A percentile compares a stretch with the other conserved stretches of the same genome.
Conservation (phyloP, 164 flowering plant genomes). For the Vitis rupestris region DNA sequence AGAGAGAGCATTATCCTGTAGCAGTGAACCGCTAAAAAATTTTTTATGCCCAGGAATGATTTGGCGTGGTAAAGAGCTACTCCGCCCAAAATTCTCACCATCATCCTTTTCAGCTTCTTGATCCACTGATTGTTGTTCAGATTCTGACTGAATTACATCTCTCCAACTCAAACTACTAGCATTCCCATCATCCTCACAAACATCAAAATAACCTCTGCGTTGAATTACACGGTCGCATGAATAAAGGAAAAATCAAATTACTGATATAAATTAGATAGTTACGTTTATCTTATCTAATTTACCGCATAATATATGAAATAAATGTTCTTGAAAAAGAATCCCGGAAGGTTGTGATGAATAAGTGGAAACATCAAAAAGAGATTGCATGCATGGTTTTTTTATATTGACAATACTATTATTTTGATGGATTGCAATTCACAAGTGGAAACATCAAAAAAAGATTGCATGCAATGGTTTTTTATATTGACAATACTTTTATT, state of each 20-base stretch:
- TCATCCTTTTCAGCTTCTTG: constrained; percentile 38
- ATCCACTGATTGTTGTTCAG: constrained; percentile 32
- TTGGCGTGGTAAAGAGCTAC: constrained; percentile 36
- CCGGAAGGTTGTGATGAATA: not conserved
- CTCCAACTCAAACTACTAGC: constrained; percentile 44
- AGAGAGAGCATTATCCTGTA: constrained; percentile 59
- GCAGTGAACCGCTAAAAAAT: constrained; percentile 60
- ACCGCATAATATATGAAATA: not conserved
- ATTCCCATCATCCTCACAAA: constrained; percentile 61
- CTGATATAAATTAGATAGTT: not conserved
- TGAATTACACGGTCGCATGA: not conserved
- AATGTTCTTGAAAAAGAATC: not conserved
- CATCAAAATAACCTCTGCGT: constrained; percentile 77
- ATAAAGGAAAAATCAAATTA: not conserved
- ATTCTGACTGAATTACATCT: constrained; percentile 29
- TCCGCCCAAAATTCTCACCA: constrained; percentile 43
- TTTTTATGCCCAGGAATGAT: constrained; percentile 38
- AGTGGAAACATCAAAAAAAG: not conserved
- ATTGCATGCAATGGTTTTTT: not conserved
- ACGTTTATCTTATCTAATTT: too few relatives aligned
- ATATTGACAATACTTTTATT: not conserved
- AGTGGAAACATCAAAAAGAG: not conserved
- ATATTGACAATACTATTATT: not conserved
- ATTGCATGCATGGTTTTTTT: not conserved
- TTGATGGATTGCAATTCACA: not conserved